Evolutionary conservation across 768 basidiomycete genomes (phyloP), one percentile per base, ranked within the genome.

Genomic region (Antrodiella citrinella): DNA sequence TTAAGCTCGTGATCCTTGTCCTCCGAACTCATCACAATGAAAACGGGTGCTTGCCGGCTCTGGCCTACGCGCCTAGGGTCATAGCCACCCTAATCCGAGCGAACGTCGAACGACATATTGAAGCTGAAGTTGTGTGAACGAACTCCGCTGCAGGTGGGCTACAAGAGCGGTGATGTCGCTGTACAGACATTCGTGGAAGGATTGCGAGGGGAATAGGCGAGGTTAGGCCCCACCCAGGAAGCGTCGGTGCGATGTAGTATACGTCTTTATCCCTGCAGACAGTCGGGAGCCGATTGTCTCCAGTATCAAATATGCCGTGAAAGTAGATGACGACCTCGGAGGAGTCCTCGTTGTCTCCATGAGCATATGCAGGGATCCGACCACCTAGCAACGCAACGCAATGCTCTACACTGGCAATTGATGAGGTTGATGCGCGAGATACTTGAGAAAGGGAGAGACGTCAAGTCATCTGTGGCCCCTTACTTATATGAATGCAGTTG

Each of bases 181-280:
- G 25, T 67, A 66, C 49, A 81, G 62, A 11, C 68, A 67, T 20
- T 69, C 62, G 45, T 72, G 59, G 56, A 74, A 81, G 1, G 70
- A 57, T 0, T 60, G 50, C 5, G 61, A 51, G 5, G 65, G 59
- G 59, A 4, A 70, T 60, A 1, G 75, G 70, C 0, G 77, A 76
- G 4, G 80, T 74, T 42, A 68, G 68, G 2, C 80, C 80, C 79
- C 80, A 81, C 1, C 78, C 80, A 19, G 77, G 74, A 25, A 82
- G 72, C 9, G 80, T 76, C 2, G 78, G 78, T 10, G 72, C 67
- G 38, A 82, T 58, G 46, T 65, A 65, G 56, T 77, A 78, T 3
- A 75, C 61, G 41, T 69, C 57, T 54, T 68, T 73, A 13, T 72
- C 65, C 9, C 66, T 26, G 50, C 77, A 56, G 23, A 62, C 55